phyloP scores from a whole-genome alignment of 208 protist genomes.

The Leishmania mexicana region DNA sequence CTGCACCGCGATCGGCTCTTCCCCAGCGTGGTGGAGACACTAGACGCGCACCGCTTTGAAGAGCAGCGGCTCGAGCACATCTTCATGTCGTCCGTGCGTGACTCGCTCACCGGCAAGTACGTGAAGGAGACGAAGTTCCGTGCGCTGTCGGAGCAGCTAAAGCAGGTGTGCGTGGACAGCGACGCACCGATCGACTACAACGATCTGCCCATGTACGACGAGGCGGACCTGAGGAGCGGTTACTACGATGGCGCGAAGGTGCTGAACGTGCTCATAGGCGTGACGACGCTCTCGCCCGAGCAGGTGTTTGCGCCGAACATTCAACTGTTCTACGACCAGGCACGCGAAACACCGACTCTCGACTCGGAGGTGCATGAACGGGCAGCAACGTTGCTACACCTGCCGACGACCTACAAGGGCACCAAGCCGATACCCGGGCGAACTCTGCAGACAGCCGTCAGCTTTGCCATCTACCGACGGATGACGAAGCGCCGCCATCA shows the following conservation, averaged over 20 bases:
- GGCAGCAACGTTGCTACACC: constrained; percentile 60
- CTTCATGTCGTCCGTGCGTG: constrained; percentile 34
- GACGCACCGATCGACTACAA: constrained; percentile 42
- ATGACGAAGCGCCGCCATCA: constrained; percentile 18
- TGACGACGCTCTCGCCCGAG: constrained; percentile 54
- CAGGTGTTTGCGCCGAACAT: constrained; percentile 34
- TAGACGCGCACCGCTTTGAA: constrained; percentile 20
- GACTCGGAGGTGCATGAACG: constrained; percentile 17
- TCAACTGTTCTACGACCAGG: constrained; percentile 33
- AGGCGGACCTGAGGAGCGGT: constrained; percentile 37
- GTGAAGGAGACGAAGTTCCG: constrained; percentile 21
- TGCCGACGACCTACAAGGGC: constrained; percentile 55
- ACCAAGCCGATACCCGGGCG: constrained; percentile 29
- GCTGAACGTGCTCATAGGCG: constrained; percentile 64
- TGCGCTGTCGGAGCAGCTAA: constrained; percentile 30
- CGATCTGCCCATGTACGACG: constrained; percentile 43
- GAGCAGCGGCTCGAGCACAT: constrained; percentile 28
- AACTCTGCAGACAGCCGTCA: constrained; percentile 62
- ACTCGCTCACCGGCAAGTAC: constrained; percentile 33
- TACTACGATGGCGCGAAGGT: constrained; percentile 39
- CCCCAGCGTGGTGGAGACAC: constrained; percentile 60
- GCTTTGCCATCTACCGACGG: constrained; percentile 46
- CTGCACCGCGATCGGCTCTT: constrained; percentile 51
- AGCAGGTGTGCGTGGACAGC: constrained; percentile 34
- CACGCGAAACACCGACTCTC: constrained; percentile 7